Conservation (phyloP, 1,139 yeast species). For the Saccharomyces hybrid region DNA sequence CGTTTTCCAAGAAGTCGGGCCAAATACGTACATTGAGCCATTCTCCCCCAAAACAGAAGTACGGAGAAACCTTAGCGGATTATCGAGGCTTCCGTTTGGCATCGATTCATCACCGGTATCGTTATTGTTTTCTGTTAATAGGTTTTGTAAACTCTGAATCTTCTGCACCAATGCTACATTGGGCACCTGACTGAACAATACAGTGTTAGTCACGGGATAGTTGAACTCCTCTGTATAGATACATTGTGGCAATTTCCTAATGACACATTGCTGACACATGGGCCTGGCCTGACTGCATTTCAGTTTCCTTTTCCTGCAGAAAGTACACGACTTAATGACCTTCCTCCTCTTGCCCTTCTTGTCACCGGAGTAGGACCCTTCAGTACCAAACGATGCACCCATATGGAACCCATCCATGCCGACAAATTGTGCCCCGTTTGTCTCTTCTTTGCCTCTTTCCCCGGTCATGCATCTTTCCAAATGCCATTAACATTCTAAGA, state of each 20-base stretch:
- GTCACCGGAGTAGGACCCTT: neutral
- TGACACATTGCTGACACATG: slow-evolving; percentile 22
- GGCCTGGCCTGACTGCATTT: slow-evolving; percentile 28
- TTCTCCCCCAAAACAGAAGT: slow-evolving; percentile 4
- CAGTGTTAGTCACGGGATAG: slow-evolving; percentile 16
- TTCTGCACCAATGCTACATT: slow-evolving; percentile 18
- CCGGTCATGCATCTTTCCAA: neutral
- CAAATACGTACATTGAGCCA: slow-evolving; percentile 14
- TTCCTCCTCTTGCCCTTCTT: slow-evolving; percentile 15
- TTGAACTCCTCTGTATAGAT: slow-evolving; percentile 20
- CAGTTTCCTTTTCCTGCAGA: slow-evolving; percentile 27
- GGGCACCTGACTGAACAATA: slow-evolving; percentile 19
- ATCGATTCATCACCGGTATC: neutral
- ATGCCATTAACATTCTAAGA: neutral
- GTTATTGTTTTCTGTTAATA: neutral
- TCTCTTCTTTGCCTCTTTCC: neutral
- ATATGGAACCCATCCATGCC: neutral
- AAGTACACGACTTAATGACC: slow-evolving; percentile 25
- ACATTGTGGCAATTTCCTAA: slow-evolving; percentile 22
- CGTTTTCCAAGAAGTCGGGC: slow-evolving; percentile 23
- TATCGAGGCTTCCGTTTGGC: neutral
- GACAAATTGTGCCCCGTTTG: neutral
- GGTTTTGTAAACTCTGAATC: slow-evolving; percentile 15
- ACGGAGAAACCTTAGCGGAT: neutral
- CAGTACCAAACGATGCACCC: neutral